Base-by-base conservation (phyloP, 73 alveolate species). In the Urostyla sp. region DNA sequence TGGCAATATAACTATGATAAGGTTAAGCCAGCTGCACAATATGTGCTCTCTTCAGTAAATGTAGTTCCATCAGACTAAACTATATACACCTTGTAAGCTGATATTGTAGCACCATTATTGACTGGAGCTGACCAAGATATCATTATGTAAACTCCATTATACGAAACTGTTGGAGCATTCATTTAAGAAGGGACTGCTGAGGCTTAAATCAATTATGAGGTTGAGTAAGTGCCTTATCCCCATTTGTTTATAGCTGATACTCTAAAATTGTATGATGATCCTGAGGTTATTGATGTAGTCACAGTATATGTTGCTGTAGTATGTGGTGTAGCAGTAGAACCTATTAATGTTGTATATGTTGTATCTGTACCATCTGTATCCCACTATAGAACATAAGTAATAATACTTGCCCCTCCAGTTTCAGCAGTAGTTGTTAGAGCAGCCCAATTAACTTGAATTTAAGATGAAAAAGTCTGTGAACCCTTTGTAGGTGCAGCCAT, bases 181-280 rank as follows among this genome's bases (percentile, higher is more conserved):
- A 38, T 67, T 2, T n/a, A 8, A 0, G 26, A 49, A 11, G 76
- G 3, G 7, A 51, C 67, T 34, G 27, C 16, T 20, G 72, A 26
- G 44, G 77, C 87, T 23, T 6, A 7, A 35, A 51, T 37, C 15
- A 1, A 21, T 1, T 13, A 8, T 4, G 52, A 18, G 8, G 45
- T 38, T 16, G 67, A 57, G 72, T 46, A 81, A 1, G 18, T 45
- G 23, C 91, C 91, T 10, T 18, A 81, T 13, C 91, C 91, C 91
- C 91, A 81, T 45, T 37, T 81, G 59, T 81, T 81, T 21, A 15
- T 15, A 0, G 91, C 91, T 24, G 85, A 32, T 0, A 81, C 72
- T 37, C 79, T 38, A 73, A 81, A 81, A 58, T 81, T 49, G 67
- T 37, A 73, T 11, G 85, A 46, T 21, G 58, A 46, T 0, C 85